These are phyloP conservation scores for Pythium periplocum DNA, from an alignment of 352 stramenopile species.

Conservation along the genomic window DNA sequence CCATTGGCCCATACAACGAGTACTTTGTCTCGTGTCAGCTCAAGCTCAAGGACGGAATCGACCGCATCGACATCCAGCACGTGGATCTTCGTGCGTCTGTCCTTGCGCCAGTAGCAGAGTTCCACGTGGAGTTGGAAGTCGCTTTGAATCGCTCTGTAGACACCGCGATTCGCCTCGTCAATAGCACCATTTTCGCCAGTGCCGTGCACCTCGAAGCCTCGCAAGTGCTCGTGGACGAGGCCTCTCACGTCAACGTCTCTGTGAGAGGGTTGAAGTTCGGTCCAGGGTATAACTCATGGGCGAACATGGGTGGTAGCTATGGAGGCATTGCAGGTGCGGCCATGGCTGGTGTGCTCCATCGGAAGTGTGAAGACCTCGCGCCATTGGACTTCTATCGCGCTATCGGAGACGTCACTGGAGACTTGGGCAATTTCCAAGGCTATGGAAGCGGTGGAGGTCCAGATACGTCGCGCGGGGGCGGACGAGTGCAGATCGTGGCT, in stretches of 20 bases:
- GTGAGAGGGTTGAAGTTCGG: conserved; percentile 71
- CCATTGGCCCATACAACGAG: conserved; percentile 81
- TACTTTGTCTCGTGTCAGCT: conserved; percentile 74
- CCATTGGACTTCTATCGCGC: conserved; percentile 56
- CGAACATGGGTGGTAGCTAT: conserved; percentile 59
- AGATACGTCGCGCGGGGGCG: conserved; percentile 53
- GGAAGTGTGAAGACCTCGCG: conserved; percentile 45
- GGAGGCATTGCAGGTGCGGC: conserved; percentile 73
- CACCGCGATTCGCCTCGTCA: conserved; percentile 29
- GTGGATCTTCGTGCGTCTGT: background rate
- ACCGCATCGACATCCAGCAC: conserved; percentile 7
- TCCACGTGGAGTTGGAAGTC: conserved; percentile 55
- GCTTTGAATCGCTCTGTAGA: conserved; percentile 28
- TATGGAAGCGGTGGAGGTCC: conserved; percentile 78
- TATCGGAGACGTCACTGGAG: conserved; percentile 54
- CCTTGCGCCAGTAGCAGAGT: background rate
- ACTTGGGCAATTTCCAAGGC: conserved; percentile 61
- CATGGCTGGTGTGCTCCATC: conserved; percentile 22
- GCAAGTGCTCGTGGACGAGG: conserved; percentile 33
- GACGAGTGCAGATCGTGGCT: conserved; percentile 44
- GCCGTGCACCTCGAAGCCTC: conserved; percentile 52
- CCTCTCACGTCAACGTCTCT: conserved; percentile 50
- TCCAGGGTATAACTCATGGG: conserved; percentile 74
- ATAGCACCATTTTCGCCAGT: conserved; percentile 48
- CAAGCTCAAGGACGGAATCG: conserved; percentile 12